Evolutionary conservation across 2,329 filamentous ascomycete species (phyloP), one percentile per base, ranked within the genome.

Genomic region (Sporothrix pseudoabietina): DNA sequence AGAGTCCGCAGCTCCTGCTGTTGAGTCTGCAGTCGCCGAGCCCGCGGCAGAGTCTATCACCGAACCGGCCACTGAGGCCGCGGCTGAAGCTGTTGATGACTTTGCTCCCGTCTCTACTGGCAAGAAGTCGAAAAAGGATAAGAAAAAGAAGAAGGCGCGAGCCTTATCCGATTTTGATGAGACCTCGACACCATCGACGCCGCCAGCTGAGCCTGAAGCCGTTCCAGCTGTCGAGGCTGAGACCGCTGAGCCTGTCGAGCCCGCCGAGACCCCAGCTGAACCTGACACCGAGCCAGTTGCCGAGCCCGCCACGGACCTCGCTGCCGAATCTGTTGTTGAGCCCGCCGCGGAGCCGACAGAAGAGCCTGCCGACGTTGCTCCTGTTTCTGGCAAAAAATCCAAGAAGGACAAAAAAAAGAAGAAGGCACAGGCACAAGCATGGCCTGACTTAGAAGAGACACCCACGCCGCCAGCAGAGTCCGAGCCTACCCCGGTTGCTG

Each of bases 341-440:
- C 26, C 55, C 55, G 26, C 4, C 54, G 8, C 22, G 12, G 22
- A 39, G 12, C 14, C 16, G 0, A 30, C 10, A 19, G 59, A 47
- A 8, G 61, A 65, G 4, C 22, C n/a, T 26, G 1, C 44, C 19
- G 63, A 66, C 6, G 19, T 49, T 30, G 22, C 63, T 19, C 63
- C 63, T 9, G 41, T 66, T 9, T 32, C 63, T 30, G 19, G 30
- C 47, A n/a, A 72, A n/a, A 26, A 41, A 57, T 68, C 65, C 30
- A 73, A 75, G 44, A 73, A 75, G 57, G 65, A 63, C 32, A 73
- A 73, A 57, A 70, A 72, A 22, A 74, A 68, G 71, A 54, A 41
- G 41, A 69, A 55, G 47, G 30, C 47, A 22, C 30, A 30, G 16
- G 55, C 55, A 12, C 65, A 69, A 47, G 47, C 47, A n/a, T 69